phyloP scores from a whole-genome alignment of 495 filamentous ascomycete genomes.

The Xylaria telfairii region DNA sequence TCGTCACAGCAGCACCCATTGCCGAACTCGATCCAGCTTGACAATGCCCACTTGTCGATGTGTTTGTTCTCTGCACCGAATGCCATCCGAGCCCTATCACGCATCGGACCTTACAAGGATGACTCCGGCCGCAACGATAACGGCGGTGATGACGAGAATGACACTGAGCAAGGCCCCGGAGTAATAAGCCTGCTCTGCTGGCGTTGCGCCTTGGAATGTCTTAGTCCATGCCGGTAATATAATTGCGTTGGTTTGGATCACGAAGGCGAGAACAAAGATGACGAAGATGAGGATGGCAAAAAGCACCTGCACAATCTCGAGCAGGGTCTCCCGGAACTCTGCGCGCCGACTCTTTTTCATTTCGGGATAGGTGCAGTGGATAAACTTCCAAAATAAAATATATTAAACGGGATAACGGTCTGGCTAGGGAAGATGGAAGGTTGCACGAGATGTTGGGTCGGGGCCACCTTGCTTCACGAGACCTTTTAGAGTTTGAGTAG shows the following conservation, averaged over 20 bases:
- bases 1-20: not conserved
- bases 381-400: not conserved
- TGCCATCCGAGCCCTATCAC: not conserved
- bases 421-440: not conserved
- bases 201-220: conserved; percentile 32
- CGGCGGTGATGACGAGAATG: conserved; percentile 15
- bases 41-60: not conserved
- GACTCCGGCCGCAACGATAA: conserved; percentile 12
- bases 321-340: conserved; percentile 26
- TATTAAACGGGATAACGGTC: not conserved
- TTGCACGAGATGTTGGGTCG: not conserved
- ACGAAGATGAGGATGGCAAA: conserved; percentile 35
- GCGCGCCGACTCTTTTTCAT: conserved; percentile 24
- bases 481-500: conserved; percentile 10
- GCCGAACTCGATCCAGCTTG: not conserved
- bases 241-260: conserved; percentile 31
- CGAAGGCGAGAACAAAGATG: conserved; percentile 37
- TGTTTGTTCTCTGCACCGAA: not conserved
- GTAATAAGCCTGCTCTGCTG: conserved; percentile 28
- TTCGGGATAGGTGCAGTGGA: not conserved
- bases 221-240: conserved; percentile 36
- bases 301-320: conserved; percentile 30
- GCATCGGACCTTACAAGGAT: conserved; percentile 12
- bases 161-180: conserved; percentile 26
- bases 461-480: not conserved